Percentiles rank a stretch among this genome's conserved stretches.
phyloP scores from a whole-genome alignment of 2,329 filamentous ascomycete genomes.

The Colletotrichum musae region DNA sequence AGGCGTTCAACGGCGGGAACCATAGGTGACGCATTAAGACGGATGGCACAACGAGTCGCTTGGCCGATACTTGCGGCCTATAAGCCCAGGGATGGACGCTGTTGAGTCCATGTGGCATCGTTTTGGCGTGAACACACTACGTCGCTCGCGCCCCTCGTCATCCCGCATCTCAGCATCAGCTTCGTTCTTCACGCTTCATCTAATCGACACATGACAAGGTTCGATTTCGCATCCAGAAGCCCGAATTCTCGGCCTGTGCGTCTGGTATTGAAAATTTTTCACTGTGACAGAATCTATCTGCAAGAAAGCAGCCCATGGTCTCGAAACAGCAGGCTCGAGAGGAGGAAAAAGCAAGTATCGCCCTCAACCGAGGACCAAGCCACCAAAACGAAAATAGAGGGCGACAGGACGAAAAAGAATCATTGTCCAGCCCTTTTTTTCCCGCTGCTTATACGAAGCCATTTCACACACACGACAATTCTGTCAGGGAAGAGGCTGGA shows the following conservation, averaged over 20 bases:
- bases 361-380: conserved; percentile 15
- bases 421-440: not conserved
- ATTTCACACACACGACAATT: not conserved
- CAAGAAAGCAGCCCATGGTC: conserved; percentile 3
- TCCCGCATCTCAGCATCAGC: not conserved
- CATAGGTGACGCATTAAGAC: conserved; percentile 7
- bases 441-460: not conserved
- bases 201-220: conserved; percentile 11
- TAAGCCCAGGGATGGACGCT: conserved; percentile 8
- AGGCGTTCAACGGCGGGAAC: conserved; percentile 23
- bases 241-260: not conserved
- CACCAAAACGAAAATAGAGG: conserved; percentile 1
- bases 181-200: conserved; percentile 16
- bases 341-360: conserved; percentile 31
- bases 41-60: conserved; percentile 1
- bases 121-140: not conserved
- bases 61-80: not conserved
- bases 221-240: conserved; percentile 14
- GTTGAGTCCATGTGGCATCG: not conserved
- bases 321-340: conserved; percentile 16
- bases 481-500: not conserved
- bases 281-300: conserved; percentile 13
- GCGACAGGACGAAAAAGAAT: conserved; percentile 27
- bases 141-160: not conserved
- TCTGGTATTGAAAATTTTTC: not conserved